Evolutionary conservation across 768 basidiomycete species (phyloP).

Genomic region (Fomitopsis pulvina): DNA sequence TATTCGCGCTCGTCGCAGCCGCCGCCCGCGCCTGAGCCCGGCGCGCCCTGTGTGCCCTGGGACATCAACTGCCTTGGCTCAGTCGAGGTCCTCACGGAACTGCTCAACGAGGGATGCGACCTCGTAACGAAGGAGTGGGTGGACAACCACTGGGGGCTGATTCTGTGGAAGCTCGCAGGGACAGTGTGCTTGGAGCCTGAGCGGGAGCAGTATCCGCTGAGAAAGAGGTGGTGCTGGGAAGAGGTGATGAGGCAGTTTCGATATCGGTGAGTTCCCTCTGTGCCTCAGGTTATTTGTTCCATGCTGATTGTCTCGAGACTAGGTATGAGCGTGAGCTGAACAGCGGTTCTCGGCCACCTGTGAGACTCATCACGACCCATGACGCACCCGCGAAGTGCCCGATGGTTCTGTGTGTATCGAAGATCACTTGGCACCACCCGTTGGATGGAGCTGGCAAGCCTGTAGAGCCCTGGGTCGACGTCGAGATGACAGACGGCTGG

Average conservation of each 20-base stretch:
- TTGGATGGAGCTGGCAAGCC: slow-evolving; percentile 31
- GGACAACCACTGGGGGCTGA: slow-evolving; percentile 83
- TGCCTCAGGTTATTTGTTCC: slow-evolving; percentile 23
- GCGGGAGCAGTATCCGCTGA: slow-evolving; percentile 36
- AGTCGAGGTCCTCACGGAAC: slow-evolving; percentile 46
- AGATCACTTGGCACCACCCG: slow-evolving; percentile 49
- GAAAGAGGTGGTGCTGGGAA: slow-evolving; percentile 72
- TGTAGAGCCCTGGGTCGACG: slow-evolving; percentile 40
- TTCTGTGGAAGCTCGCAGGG: slow-evolving; percentile 94
- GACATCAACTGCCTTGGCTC: slow-evolving; percentile 39
- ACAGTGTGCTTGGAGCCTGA: slow-evolving; percentile 71
- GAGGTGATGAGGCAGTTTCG: slow-evolving; percentile 79
- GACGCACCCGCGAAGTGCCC: slow-evolving; percentile 76
- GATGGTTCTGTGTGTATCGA: slow-evolving; percentile 81
- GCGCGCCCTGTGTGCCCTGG: neutral
- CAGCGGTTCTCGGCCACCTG: slow-evolving; percentile 66
- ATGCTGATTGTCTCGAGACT: slow-evolving; percentile 12
- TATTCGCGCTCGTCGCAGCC: slow-evolving; percentile 27
- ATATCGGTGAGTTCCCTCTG: slow-evolving; percentile 55
- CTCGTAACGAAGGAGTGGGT: slow-evolving; percentile 79
- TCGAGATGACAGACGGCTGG: slow-evolving; percentile 99
- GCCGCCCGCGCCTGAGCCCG: neutral
- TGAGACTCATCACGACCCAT: slow-evolving; percentile 76
- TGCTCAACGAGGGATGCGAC: slow-evolving; percentile 52
- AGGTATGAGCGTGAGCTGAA: slow-evolving; percentile 91